Evolutionary conservation across 208 protist species (phyloP), one percentile per base, ranked within the genome.

Genomic region (Polymyxa betae): DNA sequence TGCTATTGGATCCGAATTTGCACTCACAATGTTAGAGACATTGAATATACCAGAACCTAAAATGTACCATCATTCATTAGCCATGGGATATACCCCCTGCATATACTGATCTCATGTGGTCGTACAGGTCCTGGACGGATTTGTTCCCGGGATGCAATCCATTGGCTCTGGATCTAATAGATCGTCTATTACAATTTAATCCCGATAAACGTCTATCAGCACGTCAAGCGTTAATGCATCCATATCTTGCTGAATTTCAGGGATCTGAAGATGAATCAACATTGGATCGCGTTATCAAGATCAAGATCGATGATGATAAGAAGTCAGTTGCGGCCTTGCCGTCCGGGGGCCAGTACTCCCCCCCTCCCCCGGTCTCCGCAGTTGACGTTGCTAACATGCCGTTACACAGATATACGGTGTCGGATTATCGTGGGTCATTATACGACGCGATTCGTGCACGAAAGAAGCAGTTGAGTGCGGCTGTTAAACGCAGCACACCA

Each of bases 21-120:
- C 94, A 0, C 38, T 32, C 1, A 94, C 72, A 40, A 95, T 95
- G 93, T 46, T 96, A 0, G 49, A 94, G 24, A 92, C 41, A 44
- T 44, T 95, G 0, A 89, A 92, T 0, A n/a, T 82, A 20, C 45
- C 52, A 44, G 29, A 89, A 12, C 44, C 89, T 60, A 43, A 16
- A 32, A 68, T 24, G 38, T 40, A 38, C 40, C 0, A 24, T 35
- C 29, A 12, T 12, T 45, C 0, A 32, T 29, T 43, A 0, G 0
- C 78, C n/a, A 44, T 24, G 78, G 0, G 1, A 12, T 10, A 16
- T 38, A 38, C 77, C 77, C 24, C 5, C 5, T 38, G 77, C 77
- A n/a, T n/a, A n/a, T n/a, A n/a, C n/a, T n/a, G n/a, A n/a, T n/a
- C n/a, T n/a, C n/a, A n/a, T n/a, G 24, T 38, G 24, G 20, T 46